Conservation (phyloP, 192 early-diverging fungal species). For the Linnemannia schmuckeri region DNA sequence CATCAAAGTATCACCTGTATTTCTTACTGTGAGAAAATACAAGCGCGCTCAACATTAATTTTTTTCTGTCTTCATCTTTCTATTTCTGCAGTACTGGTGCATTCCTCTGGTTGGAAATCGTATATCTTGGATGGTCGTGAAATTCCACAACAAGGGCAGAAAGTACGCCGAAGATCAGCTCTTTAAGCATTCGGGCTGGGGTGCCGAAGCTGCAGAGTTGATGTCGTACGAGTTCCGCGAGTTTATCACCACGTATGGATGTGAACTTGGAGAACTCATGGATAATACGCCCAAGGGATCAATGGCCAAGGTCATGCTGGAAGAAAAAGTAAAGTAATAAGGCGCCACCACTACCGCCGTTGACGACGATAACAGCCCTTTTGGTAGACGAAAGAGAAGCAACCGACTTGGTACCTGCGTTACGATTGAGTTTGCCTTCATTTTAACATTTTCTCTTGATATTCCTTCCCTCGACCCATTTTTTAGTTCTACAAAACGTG, state of each 20-base stretch:
- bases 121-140: slow-evolving; percentile 33
- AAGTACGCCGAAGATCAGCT: slow-evolving; percentile 16
- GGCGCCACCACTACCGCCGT: too few species aligned
- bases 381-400: neutral
- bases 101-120: slow-evolving; percentile 30
- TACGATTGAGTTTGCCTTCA: neutral
- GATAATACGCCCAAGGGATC: slow-evolving; percentile 28
- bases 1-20: neutral
- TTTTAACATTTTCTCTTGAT: slow-evolving; percentile 4
- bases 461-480: neutral
- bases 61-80: neutral
- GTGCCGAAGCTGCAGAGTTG: slow-evolving; percentile 20
- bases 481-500: slow-evolving; percentile 38
- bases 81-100: slow-evolving; percentile 21
- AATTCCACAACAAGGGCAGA: slow-evolving; percentile 17
- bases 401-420: neutral
- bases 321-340: slow-evolving; percentile 22
- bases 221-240: slow-evolving; percentile 23
- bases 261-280: slow-evolving; percentile 22
- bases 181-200: slow-evolving; percentile 40
- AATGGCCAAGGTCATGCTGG: slow-evolving; percentile 43
- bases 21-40: neutral
- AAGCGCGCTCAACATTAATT: neutral
- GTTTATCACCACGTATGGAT: slow-evolving; percentile 7
- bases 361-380: neutral